These are phyloP conservation scores for Aspergillus tubingensis DNA, from an alignment of 2,329 filamentous ascomycete genomes.

Conservation along the genomic window DNA sequence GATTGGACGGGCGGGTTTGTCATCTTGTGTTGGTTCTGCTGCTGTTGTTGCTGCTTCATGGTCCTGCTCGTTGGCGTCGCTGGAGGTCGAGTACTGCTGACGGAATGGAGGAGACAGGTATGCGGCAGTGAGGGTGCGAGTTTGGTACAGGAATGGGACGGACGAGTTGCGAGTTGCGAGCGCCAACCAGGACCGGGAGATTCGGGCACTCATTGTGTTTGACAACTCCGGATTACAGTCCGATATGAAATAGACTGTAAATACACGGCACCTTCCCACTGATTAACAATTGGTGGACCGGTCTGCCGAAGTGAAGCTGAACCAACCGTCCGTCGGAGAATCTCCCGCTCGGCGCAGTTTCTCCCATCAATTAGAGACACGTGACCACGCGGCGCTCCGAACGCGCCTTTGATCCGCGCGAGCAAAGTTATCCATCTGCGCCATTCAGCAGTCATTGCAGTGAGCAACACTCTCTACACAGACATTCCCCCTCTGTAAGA, in stretches of 20 bases:
- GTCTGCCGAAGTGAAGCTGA: neutral
- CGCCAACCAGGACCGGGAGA: slow-evolving; percentile 35
- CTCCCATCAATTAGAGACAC: neutral
- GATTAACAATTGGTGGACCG: too few species aligned
- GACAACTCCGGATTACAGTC: neutral
- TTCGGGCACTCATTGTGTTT: slow-evolving; percentile 30
- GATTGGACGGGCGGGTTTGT: slow-evolving; percentile 1
- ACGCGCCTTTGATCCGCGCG: neutral
- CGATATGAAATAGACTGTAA: neutral
- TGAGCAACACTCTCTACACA: neutral
- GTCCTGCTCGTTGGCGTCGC: neutral
- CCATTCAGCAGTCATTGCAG: neutral
- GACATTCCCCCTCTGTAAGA: neutral
- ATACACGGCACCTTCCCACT: neutral
- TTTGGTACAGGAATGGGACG: slow-evolving; percentile 72
- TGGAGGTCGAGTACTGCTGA: slow-evolving; percentile 1
- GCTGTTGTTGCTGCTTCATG: neutral
- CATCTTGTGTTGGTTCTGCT: neutral
- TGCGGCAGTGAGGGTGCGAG: slow-evolving; percentile 56
- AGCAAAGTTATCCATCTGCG: neutral
- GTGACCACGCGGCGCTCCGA: slow-evolving; percentile 3
- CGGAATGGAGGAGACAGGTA: slow-evolving; percentile 10
- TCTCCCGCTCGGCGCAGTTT: neutral
- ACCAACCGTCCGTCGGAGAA: neutral
- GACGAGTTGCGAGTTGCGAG: slow-evolving; percentile 40